Evolutionary conservation across 805 yeast species (phyloP), one percentile per base, ranked within the genome.

Genomic region (Kodamaea lidongshanica): DNA sequence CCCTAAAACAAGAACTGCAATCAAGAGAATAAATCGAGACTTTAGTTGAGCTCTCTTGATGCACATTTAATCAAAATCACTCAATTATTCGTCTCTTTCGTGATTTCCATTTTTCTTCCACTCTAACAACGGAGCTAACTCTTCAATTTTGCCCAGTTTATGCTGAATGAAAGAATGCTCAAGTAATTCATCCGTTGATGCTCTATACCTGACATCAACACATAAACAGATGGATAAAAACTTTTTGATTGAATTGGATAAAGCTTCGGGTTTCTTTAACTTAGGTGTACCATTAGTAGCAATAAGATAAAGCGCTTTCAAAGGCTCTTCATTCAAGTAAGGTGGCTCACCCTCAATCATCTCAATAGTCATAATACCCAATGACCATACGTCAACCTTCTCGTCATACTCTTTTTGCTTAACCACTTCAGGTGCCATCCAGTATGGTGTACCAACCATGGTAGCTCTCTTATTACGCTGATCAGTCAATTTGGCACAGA

Each of bases 391-490:
- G 47, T 81, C 92, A 16, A 81, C 86, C 50, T 82, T 82, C 30
- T 81, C 84, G 28, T 81, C 92, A 48, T 81, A 81, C 40, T 80
- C 86, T 46, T 80, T 79, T 46, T 79, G 84, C 43, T 74, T 76
- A 22, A 81, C 87, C 25, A 81, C 87, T 54, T 81, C 92, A 1
- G 92, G 92, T 0, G 92, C 92, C 92, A 81, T 81, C 92, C 92
- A 81, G 55, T 81, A 81, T 7, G 92, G 89, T 1, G 92, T 81
- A 5, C 92, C 92, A 4, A 81, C 92, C 89, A 81, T 80, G 3
- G 92, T 81, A 17, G 86, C 83, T 37, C 92, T 68, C 58, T 81
- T 81, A 37, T 73, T 68, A 30, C 80, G 67, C 47, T 75, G 75
- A 43, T 78, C 87, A 12, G 82, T 82, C 40, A 81, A 70, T 49